Conservation (phyloP, 176 grass and related monocot genomes). For the Zea luxurians region DNA sequence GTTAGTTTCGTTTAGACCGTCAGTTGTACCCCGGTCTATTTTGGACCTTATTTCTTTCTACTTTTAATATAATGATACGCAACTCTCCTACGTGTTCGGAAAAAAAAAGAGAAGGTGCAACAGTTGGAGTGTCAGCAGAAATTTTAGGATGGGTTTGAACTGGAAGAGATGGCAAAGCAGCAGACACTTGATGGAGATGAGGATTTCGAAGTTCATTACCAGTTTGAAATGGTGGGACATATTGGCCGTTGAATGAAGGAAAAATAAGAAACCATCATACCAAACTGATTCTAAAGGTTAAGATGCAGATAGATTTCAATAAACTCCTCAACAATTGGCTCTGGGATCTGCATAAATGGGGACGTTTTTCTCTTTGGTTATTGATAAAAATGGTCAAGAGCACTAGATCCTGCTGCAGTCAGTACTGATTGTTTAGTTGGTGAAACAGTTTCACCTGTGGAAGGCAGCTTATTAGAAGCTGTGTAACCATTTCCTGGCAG, state of each 20-base stretch:
- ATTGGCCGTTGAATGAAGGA: conserved; percentile 22
- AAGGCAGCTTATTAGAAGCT: conserved; percentile 26
- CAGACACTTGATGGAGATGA: conserved; percentile 16
- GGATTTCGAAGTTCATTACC: conserved; percentile 10
- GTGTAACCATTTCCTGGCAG: conserved; percentile 24
- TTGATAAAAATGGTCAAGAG: conserved; percentile 33
- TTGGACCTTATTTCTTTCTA: too few species aligned
- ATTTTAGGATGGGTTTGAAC: background rate
- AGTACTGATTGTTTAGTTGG: conserved; percentile 29
- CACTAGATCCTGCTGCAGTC: conserved; percentile 33
- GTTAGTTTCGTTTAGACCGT: too few species aligned
- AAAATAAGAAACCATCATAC: conserved; percentile 25
- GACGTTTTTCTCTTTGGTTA: conserved; percentile 3
- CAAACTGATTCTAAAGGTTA: conserved; percentile 17
- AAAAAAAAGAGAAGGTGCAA: conserved; percentile 31
- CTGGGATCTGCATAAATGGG: conserved; percentile 31
- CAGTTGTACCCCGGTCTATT: too few species aligned
- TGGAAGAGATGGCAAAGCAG: conserved; percentile 36
- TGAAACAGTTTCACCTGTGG: conserved; percentile 23
- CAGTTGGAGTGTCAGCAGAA: background rate
- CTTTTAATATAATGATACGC: too few species aligned
- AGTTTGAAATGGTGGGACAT: conserved; percentile 2
- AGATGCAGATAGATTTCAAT: conserved; percentile 33
- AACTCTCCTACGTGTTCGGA: too few species aligned
- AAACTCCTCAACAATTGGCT: conserved; percentile 18